These are phyloP conservation scores for Calocybe indica DNA, from an alignment of 768 basidiomycete species.

Conservation along the genomic window DNA sequence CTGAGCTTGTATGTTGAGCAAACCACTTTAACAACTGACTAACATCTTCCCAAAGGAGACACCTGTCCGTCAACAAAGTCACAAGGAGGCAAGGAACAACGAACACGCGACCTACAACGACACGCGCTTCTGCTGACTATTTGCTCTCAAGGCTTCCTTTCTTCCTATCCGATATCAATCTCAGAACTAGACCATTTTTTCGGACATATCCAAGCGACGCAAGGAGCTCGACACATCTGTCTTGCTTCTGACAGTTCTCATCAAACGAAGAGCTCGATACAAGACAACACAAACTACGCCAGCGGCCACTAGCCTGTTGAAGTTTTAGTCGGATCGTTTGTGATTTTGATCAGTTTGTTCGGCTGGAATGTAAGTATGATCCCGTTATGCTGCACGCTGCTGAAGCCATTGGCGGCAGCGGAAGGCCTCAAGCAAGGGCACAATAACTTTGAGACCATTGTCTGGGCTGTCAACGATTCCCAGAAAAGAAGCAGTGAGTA, in stretches of 20 bases:
- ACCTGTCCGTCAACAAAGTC: no score
- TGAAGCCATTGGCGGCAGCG: background rate
- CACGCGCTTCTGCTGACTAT: background rate
- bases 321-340: background rate
- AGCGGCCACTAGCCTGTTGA: background rate
- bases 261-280: conserved; percentile 8
- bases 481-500: no score
- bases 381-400: background rate
- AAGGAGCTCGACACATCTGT: conserved; percentile 2
- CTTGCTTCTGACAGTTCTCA: conserved; percentile 14
- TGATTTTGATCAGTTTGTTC: background rate
- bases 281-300: conserved; percentile 4
- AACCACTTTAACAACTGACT: no score
- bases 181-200: background rate
- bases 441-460: background rate
- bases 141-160: background rate
- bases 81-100: no score
- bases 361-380: background rate
- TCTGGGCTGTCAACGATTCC: background rate
- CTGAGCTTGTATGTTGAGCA: no score
- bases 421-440: background rate
- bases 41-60: no score
- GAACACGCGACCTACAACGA: background rate
- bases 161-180: no score
- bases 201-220: conserved; percentile 1